Base-by-base conservation (phyloP, 2,329 filamentous ascomycete genomes). In the Xylaria sp. region DNA sequence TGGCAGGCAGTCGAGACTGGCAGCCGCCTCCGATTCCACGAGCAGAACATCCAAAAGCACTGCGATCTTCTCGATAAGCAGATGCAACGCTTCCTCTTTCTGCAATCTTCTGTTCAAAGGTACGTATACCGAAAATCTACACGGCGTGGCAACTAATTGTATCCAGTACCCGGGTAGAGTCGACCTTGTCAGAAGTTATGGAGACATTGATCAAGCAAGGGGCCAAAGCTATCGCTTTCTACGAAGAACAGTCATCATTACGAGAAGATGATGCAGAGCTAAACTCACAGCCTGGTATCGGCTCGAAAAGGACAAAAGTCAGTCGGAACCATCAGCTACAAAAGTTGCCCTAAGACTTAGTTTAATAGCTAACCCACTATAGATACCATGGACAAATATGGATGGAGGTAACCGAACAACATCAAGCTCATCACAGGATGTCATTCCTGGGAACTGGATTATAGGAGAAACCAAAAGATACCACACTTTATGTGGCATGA, bases 61-160 rank as follows among this genome's bases (percentile, higher is more conserved):
- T 66, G 48, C 37, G 39, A 63, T 25, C 61, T 66, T 12, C 58
- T 69, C 8, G 66, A 70, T 18, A 65, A 44, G 39, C 68, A 68
- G 46, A 65, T 70, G 68, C 57, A 60, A 25, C 65, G 68, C 15
- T 68, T 70, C 23, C 60, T 67, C 39, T 70, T 68, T 51, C 63
- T 70, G 5, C 61, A 70, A 13, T 63, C 60, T 56, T 64, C 65
- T 15, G 12, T 41, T 6, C 60, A 70, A 28, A 67, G 65, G 65
- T 65, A 61, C 8, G 13, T 12, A 23, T 34, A 4, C 59, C 12
- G 13, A 18, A 23, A 18, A 10, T 5, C 31, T 46, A 31, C n/a
- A 25, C 2, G 20, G 48, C 4, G 23, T 2, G 41, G 10, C 31
- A n/a, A 25, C 44, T 51, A 54, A 67, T 34, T n/a, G 34, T 13